phyloP scores from a whole-genome alignment of 208 protist genomes.

The Trypanosoma melophagium region DNA sequence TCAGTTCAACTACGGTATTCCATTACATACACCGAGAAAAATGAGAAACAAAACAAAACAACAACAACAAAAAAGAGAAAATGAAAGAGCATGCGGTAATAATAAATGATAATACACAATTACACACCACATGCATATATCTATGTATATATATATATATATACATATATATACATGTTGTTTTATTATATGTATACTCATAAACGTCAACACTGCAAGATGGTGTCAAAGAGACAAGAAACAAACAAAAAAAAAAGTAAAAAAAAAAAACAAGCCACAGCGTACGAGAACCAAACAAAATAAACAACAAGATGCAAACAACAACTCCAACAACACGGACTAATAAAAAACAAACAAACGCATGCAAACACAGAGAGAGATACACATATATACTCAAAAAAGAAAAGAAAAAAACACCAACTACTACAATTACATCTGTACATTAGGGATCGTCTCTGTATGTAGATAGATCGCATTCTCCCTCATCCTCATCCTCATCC shows the following conservation, averaged over 20 bases:
- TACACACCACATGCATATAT: constrained; percentile 10
- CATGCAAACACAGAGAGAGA: not conserved
- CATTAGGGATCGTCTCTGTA: constrained; percentile 21
- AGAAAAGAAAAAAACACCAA: not conserved
- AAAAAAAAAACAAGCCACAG: not conserved
- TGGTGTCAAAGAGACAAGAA: too few relatives aligned
- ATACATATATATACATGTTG: constrained; percentile 8
- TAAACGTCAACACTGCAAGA: too few relatives aligned
- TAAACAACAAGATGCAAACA: not conserved
- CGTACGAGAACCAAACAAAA: too few relatives aligned
- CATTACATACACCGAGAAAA: not conserved
- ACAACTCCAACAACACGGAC: not conserved
- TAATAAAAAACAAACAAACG: not conserved
- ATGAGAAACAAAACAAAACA: not conserved
- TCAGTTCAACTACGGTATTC: too few relatives aligned
- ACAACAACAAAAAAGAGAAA: constrained; percentile 1
- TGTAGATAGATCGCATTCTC: constrained; percentile 7
- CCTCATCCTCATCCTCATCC: not conserved
- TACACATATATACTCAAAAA: too few relatives aligned
- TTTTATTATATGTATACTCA: too few relatives aligned
- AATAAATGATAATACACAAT: not conserved
- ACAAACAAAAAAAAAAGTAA: too few relatives aligned
- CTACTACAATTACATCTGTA: not conserved
- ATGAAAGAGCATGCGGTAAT: too few relatives aligned
- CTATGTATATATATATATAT: constrained; percentile 7